A percentile compares a stretch with the other conserved stretches of the same genome.
Evolutionary conservation across 345 rosid species (phyloP).

Genomic region (Citrus trifoliata): DNA sequence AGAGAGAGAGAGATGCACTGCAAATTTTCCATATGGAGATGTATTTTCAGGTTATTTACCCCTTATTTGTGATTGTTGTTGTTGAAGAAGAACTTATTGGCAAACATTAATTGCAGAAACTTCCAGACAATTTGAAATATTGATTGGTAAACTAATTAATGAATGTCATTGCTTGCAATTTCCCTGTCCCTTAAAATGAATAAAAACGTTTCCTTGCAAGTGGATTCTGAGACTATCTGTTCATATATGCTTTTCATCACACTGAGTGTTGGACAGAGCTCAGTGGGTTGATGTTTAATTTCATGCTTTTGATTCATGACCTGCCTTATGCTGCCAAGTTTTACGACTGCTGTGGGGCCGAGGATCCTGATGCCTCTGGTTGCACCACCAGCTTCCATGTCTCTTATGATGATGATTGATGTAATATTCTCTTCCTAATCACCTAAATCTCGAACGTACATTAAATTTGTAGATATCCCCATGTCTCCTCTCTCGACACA

Average conservation of each 20-base stretch:
- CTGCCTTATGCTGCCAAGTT: conserved; percentile 94
- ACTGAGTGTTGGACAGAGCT: not conserved
- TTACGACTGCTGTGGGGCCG: conserved; percentile 88
- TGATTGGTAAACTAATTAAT: not conserved
- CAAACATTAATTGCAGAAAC: not conserved
- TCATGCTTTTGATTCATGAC: conserved; percentile 36
- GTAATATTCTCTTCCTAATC: conserved; percentile 8
- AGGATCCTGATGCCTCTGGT: conserved; percentile 80
- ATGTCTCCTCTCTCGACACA: not conserved
- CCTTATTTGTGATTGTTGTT: not conserved
- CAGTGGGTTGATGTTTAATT: not conserved
- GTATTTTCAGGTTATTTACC: not conserved
- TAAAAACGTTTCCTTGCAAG: not conserved
- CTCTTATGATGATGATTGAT: conserved; percentile 65
- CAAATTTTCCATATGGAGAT: not conserved
- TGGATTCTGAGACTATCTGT: not conserved
- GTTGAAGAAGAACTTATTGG: not conserved
- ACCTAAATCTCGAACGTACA: not conserved
- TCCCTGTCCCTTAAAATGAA: not conserved
- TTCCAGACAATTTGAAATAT: not conserved
- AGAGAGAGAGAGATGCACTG: not conserved
- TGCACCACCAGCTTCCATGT: conserved; percentile 61
- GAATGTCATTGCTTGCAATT: not conserved
- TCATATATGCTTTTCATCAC: not conserved
- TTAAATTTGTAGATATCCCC: conserved; percentile 8